These are phyloP conservation scores for Triticum monococcum DNA, from an alignment of 176 grass and related monocot genomes.

Conservation along the genomic window DNA sequence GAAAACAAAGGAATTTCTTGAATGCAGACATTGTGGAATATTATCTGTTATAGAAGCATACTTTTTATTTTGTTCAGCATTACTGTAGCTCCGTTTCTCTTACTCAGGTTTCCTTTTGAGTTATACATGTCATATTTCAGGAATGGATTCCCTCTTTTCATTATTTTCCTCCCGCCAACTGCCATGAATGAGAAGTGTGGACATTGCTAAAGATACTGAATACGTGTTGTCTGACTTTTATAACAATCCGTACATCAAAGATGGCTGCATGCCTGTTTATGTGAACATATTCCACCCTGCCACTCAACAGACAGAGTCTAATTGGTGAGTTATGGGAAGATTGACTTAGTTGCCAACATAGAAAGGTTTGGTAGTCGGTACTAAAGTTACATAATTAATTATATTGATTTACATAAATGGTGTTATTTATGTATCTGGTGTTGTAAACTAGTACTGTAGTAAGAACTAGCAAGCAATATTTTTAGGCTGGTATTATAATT, in stretches of 20 bases:
- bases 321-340: background rate
- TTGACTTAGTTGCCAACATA: background rate
- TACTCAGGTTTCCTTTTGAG: background rate
- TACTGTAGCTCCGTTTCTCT: background rate
- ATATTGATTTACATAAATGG: background rate
- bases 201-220: background rate
- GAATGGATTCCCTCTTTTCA: background rate
- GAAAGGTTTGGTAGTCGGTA: background rate
- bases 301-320: background rate
- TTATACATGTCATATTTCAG: background rate
- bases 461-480: background rate
- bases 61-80: background rate
- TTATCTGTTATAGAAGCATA: background rate
- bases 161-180: background rate
- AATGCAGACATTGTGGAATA: background rate
- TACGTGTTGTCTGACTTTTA: background rate
- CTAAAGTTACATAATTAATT: background rate
- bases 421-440: background rate
- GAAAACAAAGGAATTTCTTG: background rate
- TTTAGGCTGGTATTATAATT: background rate
- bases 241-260: background rate
- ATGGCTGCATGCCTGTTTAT: background rate
- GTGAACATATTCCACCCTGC: background rate
- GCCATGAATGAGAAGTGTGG: background rate
- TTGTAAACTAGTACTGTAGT: background rate